Evolutionary conservation across 2,329 filamentous ascomycete genomes (phyloP).

Genomic region (Aspergillus udagawae): DNA sequence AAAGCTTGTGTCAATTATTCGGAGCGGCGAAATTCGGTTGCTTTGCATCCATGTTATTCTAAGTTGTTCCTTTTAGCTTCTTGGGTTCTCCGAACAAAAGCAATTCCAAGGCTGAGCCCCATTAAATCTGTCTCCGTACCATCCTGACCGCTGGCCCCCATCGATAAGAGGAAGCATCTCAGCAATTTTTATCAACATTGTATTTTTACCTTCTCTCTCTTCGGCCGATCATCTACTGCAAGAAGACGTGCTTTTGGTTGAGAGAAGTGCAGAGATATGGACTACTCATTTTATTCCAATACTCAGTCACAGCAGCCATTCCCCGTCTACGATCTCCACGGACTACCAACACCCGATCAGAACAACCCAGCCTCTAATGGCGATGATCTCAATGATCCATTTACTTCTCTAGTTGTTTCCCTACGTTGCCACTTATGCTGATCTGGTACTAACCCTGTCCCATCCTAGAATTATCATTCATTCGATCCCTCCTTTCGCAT

Average conservation of each 20-base stretch:
- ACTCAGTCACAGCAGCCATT: conserved; percentile 44
- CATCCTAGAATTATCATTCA: conserved; percentile 28
- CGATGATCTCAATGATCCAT: conserved; percentile 45
- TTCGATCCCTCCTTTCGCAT: conserved; percentile 39
- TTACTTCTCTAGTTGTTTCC: conserved; percentile 26
- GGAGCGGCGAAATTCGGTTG: background rate
- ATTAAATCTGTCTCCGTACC: background rate
- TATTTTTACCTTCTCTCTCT: background rate
- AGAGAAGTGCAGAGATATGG: conserved; percentile 40
- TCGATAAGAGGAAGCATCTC: background rate
- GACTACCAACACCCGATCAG: conserved; percentile 41
- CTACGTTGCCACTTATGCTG: background rate
- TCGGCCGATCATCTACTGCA: background rate
- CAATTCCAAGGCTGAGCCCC: background rate
- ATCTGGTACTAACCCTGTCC: conserved; percentile 8
- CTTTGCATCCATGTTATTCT: background rate
- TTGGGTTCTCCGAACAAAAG: background rate
- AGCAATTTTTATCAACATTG: background rate
- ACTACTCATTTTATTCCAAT: conserved; percentile 52
- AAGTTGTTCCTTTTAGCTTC: background rate
- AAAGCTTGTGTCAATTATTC: background rate
- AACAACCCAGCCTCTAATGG: conserved; percentile 35
- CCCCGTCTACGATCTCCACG: conserved; percentile 48
- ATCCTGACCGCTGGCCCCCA: background rate
- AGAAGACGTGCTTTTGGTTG: background rate